phyloP scores from a whole-genome alignment of 306 rosid species.

The Cercis canadensis region DNA sequence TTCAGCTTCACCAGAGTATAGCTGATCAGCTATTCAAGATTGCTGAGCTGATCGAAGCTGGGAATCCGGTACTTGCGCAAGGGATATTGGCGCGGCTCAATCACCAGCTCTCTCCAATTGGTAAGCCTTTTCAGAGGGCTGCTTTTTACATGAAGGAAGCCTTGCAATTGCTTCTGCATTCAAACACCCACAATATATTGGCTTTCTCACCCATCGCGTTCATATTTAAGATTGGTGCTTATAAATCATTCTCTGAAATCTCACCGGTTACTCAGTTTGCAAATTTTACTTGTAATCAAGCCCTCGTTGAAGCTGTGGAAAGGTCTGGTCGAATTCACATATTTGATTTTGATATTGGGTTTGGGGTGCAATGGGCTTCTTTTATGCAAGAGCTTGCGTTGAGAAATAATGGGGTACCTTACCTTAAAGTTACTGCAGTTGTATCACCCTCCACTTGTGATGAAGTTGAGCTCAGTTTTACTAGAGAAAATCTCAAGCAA shows the following conservation, averaged over 20 bases:
- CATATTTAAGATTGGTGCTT: slow-evolving; percentile 84
- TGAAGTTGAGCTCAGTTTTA: slow-evolving; percentile 77
- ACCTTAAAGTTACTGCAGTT: slow-evolving; percentile 80
- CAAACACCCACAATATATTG: slow-evolving; percentile 47
- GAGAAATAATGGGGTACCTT: slow-evolving; percentile 56
- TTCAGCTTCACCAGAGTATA: slow-evolving; percentile 70
- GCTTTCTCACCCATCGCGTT: slow-evolving; percentile 71
- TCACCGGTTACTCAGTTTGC: slow-evolving; percentile 89
- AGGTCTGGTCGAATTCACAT: slow-evolving; percentile 71
- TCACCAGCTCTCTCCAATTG: slow-evolving; percentile 96
- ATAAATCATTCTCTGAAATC: slow-evolving; percentile 83
- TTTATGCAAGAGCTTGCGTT: slow-evolving; percentile 86
- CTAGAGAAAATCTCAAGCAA: slow-evolving; percentile 65
- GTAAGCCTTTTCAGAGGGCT: slow-evolving; percentile 96
- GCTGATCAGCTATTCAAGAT: slow-evolving; percentile 77
- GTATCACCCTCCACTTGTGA: slow-evolving; percentile 60
- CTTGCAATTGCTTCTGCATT: slow-evolving; percentile 69
- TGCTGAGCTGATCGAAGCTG: slow-evolving; percentile 92
- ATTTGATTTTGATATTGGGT: slow-evolving; percentile 85
- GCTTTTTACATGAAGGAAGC: slow-evolving; percentile 91
- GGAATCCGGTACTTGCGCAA: slow-evolving; percentile 87
- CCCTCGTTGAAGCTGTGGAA: slow-evolving; percentile 77
- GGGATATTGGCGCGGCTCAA: slow-evolving; percentile 99
- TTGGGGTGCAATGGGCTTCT: slow-evolving; percentile 95
- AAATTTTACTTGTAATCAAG: slow-evolving; percentile 85